Evolutionary conservation across 495 filamentous ascomycete genomes (phyloP).

Genomic region (Trichoderma erinaceum): DNA sequence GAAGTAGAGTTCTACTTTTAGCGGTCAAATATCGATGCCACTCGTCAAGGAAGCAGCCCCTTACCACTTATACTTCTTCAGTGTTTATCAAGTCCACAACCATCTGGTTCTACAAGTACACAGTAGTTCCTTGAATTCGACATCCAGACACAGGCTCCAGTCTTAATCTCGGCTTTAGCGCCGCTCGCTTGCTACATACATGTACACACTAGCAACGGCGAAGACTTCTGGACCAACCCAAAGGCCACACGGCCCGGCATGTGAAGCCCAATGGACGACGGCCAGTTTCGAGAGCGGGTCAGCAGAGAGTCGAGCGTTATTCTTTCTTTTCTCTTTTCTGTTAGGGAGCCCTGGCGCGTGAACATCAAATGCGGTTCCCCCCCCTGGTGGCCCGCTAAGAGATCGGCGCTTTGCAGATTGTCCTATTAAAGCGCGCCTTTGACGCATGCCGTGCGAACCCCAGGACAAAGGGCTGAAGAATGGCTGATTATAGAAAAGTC

Average conservation of each 20-base stretch:
- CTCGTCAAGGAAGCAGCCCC: too few relatives aligned
- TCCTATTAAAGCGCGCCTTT: not conserved
- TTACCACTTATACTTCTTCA: too few relatives aligned
- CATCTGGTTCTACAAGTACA: too few relatives aligned
- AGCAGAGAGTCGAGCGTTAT: not conserved
- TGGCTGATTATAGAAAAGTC: not conserved
- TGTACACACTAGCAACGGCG: not conserved
- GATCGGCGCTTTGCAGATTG: not conserved
- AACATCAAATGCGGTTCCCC: not conserved
- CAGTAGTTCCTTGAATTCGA: not conserved
- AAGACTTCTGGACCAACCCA: conserved; percentile 7
- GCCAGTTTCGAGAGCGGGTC: not conserved
- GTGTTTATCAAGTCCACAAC: too few relatives aligned
- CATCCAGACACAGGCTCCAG: not conserved
- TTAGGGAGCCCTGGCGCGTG: not conserved
- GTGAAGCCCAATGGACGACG: not conserved
- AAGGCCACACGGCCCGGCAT: not conserved
- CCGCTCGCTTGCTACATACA: not conserved
- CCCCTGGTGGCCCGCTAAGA: not conserved
- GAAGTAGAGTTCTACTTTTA: too few relatives aligned
- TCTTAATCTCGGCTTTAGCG: conserved; percentile 3
- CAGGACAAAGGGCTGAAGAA: not conserved
- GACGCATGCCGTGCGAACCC: not conserved
- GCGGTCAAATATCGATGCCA: too few relatives aligned
- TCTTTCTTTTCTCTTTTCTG: not conserved